These are phyloP conservation scores for Penicillium psychrofluorescens DNA, from an alignment of 495 filamentous ascomycete species.

Conservation along the genomic window DNA sequence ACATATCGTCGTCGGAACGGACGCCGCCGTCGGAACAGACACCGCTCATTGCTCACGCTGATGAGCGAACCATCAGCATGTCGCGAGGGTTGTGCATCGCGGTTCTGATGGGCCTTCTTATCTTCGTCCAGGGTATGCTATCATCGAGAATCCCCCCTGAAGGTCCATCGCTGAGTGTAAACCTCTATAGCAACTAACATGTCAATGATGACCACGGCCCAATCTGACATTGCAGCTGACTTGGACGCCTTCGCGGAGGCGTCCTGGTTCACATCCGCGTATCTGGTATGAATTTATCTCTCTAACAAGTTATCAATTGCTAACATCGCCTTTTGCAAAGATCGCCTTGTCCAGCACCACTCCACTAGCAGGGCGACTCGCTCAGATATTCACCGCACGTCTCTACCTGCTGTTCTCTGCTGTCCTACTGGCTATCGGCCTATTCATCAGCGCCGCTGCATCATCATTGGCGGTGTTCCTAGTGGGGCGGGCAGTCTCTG, in stretches of 20 bases:
- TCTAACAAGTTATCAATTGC: not conserved
- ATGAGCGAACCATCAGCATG: conserved; percentile 4
- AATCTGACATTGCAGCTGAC: conserved; percentile 63
- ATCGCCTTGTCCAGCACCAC: conserved; percentile 62
- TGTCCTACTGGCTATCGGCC: conserved; percentile 51
- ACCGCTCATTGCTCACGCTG: conserved; percentile 11
- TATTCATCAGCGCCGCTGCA: conserved; percentile 54
- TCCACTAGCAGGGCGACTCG: conserved; percentile 59
- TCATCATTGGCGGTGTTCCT: conserved; percentile 52
- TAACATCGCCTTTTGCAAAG: conserved; percentile 17
- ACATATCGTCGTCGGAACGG: conserved; percentile 20
- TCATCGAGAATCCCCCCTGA: not conserved
- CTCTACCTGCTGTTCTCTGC: conserved; percentile 50
- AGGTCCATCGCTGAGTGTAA: not conserved
- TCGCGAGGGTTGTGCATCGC: conserved; percentile 7
- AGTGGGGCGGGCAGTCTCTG: conserved; percentile 55
- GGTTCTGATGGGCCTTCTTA: conserved; percentile 13
- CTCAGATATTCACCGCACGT: conserved; percentile 60
- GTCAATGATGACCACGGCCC: conserved; percentile 68
- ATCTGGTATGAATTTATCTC: conserved; percentile 35
- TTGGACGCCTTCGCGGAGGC: conserved; percentile 62
- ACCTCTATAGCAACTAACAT: conserved; percentile 55
- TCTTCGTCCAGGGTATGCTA: conserved; percentile 19
- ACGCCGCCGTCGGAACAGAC: conserved; percentile 23
- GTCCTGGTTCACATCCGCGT: conserved; percentile 71